Evolutionary conservation across 495 filamentous ascomycete species (phyloP).

Genomic region (Daldinia loculata): DNA sequence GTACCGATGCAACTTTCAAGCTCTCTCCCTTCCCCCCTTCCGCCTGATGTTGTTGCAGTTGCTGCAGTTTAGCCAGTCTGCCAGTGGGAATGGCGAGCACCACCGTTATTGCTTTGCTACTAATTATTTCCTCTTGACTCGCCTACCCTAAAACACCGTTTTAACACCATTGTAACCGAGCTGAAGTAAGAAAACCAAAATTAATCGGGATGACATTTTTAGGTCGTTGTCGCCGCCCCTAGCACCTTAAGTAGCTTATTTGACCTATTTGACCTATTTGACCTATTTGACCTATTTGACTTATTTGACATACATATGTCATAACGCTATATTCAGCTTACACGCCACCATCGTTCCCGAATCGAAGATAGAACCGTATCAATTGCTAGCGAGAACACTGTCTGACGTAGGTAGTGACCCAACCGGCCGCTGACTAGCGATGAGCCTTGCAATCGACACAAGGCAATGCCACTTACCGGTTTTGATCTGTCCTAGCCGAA

Average conservation of each 20-base stretch:
- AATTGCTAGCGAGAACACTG: slow-evolving; percentile 25
- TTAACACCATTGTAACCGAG: not conserved
- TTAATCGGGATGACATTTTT: not conserved
- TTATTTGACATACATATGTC: not conserved
- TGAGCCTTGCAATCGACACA: slow-evolving; percentile 44
- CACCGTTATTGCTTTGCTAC: slow-evolving; percentile 14
- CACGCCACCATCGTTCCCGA: slow-evolving; percentile 31
- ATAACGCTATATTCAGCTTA: slow-evolving; percentile 11
- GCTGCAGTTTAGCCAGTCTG: slow-evolving; percentile 39
- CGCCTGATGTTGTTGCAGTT: slow-evolving; percentile 27
- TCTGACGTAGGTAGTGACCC: slow-evolving; percentile 43
- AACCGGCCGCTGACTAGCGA: slow-evolving; percentile 41
- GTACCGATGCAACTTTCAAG: slow-evolving; percentile 37
- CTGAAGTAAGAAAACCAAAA: slow-evolving; percentile 1
- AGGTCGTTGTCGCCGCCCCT: not conserved
- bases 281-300: not conserved
- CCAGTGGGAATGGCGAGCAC: slow-evolving; percentile 31
- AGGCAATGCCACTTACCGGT: slow-evolving; percentile 45
- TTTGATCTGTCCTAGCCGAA: slow-evolving; percentile 45
- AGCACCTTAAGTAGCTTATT: not conserved
- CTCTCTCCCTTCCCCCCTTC: slow-evolving; percentile 22
- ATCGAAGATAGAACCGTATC: slow-evolving; percentile 31
- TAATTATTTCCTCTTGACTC: slow-evolving; percentile 4
- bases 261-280: not conserved
- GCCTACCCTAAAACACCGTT: not conserved